Conservation (phyloP, 768 basidiomycete species). For the Mycena maculata region DNA sequence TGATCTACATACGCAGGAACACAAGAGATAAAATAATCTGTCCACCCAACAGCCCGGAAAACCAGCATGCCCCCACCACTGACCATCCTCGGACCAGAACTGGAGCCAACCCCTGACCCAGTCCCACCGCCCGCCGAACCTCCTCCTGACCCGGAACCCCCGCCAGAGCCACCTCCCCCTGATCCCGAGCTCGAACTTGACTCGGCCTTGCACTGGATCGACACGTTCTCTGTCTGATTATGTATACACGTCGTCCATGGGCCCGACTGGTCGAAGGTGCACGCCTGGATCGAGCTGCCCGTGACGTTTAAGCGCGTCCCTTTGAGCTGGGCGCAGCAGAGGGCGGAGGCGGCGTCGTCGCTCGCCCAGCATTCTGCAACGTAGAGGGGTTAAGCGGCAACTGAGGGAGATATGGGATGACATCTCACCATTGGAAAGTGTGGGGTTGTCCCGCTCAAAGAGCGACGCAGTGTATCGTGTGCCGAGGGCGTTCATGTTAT, state of each 20-base stretch:
- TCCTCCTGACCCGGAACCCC: too few species aligned
- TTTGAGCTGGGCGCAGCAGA: conserved; percentile 1
- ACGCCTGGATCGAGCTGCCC: conserved; percentile 5
- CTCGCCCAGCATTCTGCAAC: conserved; percentile 7
- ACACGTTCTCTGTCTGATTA: not conserved
- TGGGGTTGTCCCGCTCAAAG: not conserved
- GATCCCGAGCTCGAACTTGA: too few species aligned
- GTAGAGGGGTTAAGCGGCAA: not conserved
- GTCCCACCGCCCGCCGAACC: too few species aligned
- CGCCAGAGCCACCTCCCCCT: too few species aligned
- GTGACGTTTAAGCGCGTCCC: conserved; percentile 2
- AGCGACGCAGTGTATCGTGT: not conserved
- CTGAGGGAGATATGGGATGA: not conserved
- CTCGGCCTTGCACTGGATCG: not conserved
- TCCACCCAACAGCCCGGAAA: not conserved
- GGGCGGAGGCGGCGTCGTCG: not conserved
- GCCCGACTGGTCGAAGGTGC: not conserved
- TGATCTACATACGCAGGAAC: too few species aligned
- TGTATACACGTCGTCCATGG: not conserved
- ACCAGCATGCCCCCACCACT: not conserved
- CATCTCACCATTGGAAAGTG: not conserved
- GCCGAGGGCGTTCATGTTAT: not conserved
- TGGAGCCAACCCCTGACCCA: too few species aligned
- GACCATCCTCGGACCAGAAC: not conserved
- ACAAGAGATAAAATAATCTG: too few species aligned